phyloP scores from a whole-genome alignment of 169 alveolate species.

The Theileria sp. region DNA sequence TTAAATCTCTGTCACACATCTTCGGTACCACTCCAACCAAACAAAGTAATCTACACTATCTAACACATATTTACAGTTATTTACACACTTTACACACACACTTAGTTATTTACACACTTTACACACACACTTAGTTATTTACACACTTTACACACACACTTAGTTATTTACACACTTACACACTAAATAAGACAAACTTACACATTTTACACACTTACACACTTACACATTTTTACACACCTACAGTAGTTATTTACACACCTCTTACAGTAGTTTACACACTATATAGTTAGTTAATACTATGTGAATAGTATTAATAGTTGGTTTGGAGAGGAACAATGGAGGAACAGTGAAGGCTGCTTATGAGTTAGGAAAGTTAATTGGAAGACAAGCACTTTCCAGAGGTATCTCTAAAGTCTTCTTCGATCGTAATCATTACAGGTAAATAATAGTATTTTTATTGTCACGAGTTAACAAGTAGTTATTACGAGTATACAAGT shows the following conservation, averaged over 20 bases:
- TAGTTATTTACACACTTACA: too few species aligned
- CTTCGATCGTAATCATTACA: constrained; percentile 72
- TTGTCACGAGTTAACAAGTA: background rate
- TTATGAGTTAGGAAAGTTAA: constrained; percentile 73
- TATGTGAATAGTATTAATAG: too few species aligned
- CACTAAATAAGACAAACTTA: too few species aligned
- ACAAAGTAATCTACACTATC: constrained; percentile 12
- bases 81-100: constrained; percentile 39
- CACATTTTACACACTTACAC: too few species aligned
- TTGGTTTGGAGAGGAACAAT: constrained; percentile 52
- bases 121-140: too few species aligned
- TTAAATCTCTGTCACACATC: constrained; percentile 48
- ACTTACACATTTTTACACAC: too few species aligned
- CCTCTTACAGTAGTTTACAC: too few species aligned
- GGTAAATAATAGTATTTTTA: constrained; percentile 11
- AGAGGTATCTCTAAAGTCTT: constrained; percentile 71
- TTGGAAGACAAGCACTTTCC: constrained; percentile 68
- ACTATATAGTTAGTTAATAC: too few species aligned
- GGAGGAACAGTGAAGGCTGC: constrained; percentile 72
- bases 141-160: too few species aligned
- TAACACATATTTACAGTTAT: background rate
- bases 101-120: too few species aligned
- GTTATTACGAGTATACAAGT: too few species aligned
- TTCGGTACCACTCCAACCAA: constrained; percentile 71
- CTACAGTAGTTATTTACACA: too few species aligned